These are phyloP conservation scores for Periglandula ipomoeae DNA, from an alignment of 2,329 filamentous ascomycete species.

Conservation along the genomic window DNA sequence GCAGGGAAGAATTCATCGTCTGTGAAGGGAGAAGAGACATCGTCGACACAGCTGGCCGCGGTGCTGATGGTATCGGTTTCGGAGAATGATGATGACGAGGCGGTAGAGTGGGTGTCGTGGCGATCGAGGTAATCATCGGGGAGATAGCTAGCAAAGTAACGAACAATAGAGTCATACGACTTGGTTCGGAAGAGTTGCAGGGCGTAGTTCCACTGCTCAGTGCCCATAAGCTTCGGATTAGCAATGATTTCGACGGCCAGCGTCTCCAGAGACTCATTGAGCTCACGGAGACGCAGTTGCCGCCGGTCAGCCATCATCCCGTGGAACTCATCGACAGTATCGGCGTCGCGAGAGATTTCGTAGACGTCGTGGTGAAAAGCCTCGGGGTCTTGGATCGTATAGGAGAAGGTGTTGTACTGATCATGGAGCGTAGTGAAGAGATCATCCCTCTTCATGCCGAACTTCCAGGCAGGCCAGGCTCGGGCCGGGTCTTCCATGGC, in stretches of 20 bases:
- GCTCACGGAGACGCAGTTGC: slow-evolving; percentile 42
- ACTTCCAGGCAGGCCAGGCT: slow-evolving; percentile 54
- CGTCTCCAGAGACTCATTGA: slow-evolving; percentile 46
- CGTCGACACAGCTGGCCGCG: slow-evolving; percentile 29
- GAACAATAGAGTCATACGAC: slow-evolving; percentile 50
- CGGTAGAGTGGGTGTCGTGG: slow-evolving; percentile 25
- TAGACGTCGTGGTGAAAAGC: slow-evolving; percentile 54
- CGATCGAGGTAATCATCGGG: slow-evolving; percentile 38
- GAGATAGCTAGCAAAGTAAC: slow-evolving; percentile 51
- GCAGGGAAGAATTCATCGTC: slow-evolving; percentile 28
- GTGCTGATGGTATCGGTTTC: slow-evolving; percentile 29
- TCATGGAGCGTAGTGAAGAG: slow-evolving; percentile 49
- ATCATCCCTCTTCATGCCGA: slow-evolving; percentile 51
- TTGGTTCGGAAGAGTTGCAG: slow-evolving; percentile 50
- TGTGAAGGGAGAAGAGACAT: slow-evolving; percentile 27
- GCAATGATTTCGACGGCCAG: slow-evolving; percentile 53
- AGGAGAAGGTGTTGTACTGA: slow-evolving; percentile 50
- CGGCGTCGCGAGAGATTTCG: slow-evolving; percentile 45
- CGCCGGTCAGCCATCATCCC: slow-evolving; percentile 43
- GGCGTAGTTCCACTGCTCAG: slow-evolving; percentile 49
- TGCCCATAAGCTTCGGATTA: slow-evolving; percentile 49
- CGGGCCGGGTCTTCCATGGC: slow-evolving; percentile 45
- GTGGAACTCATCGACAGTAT: slow-evolving; percentile 44
- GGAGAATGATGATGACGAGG: slow-evolving; percentile 28
- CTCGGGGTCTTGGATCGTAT: slow-evolving; percentile 48